These are phyloP conservation scores for Blastocystis sp. DNA, from an alignment of 352 stramenopile genomes.

Conservation along the genomic window DNA sequence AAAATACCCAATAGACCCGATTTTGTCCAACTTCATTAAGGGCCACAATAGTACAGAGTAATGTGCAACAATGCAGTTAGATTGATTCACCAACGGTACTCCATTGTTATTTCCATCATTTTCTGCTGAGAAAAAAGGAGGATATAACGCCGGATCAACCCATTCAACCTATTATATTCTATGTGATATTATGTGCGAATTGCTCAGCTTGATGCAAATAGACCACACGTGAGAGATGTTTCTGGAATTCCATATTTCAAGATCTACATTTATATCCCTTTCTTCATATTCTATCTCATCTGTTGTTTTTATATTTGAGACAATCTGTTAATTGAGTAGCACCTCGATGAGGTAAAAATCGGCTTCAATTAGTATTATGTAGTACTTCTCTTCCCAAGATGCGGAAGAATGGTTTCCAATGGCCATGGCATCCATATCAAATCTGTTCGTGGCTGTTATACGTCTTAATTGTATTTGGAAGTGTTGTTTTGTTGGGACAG, in stretches of 20 bases:
- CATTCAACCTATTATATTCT: too few relatives aligned
- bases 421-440: constrained; percentile 48
- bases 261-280: background rate
- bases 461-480: background rate
- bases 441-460: constrained; percentile 16
- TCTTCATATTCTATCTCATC: background rate
- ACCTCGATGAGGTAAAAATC: background rate
- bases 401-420: constrained; percentile 59
- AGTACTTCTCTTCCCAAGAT: background rate
- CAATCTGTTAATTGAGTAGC: background rate
- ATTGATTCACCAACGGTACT: too few relatives aligned
- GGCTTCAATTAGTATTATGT: background rate
- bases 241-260: constrained; percentile 18
- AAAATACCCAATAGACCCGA: too few relatives aligned
- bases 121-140: too few relatives aligned
- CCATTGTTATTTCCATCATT: too few relatives aligned
- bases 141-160: too few relatives aligned
- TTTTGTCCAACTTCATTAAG: too few relatives aligned
- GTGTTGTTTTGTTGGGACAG: constrained; percentile 17
- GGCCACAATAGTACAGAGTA: too few relatives aligned
- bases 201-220: too few relatives aligned
- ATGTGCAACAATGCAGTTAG: too few relatives aligned
- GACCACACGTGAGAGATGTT: background rate
- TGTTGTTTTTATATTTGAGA: background rate
- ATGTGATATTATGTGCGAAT: too few relatives aligned